Conservation (phyloP, 805 yeast genomes). For the Millerago galiae region DNA sequence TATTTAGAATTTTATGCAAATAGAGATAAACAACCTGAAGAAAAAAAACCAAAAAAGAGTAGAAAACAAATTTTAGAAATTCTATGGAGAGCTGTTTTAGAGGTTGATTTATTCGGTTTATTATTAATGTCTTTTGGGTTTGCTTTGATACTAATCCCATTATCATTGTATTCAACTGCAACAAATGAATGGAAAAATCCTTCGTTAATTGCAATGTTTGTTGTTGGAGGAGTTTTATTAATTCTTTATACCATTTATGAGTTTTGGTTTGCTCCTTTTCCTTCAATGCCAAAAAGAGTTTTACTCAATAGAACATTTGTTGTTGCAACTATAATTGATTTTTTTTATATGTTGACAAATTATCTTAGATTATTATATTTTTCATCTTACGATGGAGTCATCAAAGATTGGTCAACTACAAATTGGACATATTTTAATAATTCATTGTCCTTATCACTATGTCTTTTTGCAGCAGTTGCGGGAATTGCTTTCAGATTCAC, state of each 20-base stretch:
- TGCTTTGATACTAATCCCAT: slow-evolving; percentile 30
- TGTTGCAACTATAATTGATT: slow-evolving; percentile 26
- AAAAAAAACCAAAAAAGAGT: background rate
- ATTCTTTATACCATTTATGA: slow-evolving; percentile 30
- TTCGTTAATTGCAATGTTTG: slow-evolving; percentile 35
- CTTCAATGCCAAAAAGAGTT: slow-evolving; percentile 29
- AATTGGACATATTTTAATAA: slow-evolving; percentile 32
- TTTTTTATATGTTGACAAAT: slow-evolving; percentile 24
- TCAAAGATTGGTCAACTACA: slow-evolving; percentile 22
- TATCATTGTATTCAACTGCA: slow-evolving; percentile 28
- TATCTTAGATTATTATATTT: slow-evolving; percentile 23
- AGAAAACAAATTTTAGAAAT: background rate
- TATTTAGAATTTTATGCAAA: slow-evolving; percentile 26
- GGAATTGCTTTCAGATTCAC: slow-evolving; percentile 27
- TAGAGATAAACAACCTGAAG: slow-evolving; percentile 1
- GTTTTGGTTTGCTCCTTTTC: slow-evolving; percentile 27
- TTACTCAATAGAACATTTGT: slow-evolving; percentile 29
- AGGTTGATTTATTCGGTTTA: slow-evolving; percentile 32
- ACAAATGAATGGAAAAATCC: slow-evolving; percentile 29
- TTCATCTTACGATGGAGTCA: slow-evolving; percentile 28
- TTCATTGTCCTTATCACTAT: slow-evolving; percentile 28
- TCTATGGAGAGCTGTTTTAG: slow-evolving; percentile 10
- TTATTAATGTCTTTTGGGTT: slow-evolving; percentile 31
- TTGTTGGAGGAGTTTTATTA: slow-evolving; percentile 31
- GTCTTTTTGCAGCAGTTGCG: slow-evolving; percentile 30